phyloP scores from a whole-genome alignment of 1,284 basidiomycete species.

The Cryptococcus neoformans region DNA sequence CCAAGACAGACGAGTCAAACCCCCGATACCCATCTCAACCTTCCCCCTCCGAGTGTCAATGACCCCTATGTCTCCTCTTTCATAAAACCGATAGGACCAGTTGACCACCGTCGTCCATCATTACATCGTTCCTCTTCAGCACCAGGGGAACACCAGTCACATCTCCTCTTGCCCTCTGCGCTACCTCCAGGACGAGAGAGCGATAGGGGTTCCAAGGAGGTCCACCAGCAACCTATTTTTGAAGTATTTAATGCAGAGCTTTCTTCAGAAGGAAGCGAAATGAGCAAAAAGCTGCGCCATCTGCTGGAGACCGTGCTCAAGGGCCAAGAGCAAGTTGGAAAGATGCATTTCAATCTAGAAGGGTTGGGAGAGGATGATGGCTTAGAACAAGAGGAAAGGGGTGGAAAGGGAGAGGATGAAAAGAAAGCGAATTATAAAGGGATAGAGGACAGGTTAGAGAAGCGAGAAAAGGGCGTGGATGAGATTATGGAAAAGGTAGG shows the following conservation, averaged over 20 bases:
- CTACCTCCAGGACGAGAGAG: neutral
- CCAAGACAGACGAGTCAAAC: neutral
- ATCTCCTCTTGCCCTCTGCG: constrained; percentile 8
- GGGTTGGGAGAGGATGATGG: constrained; percentile 7
- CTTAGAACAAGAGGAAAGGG: constrained; percentile 1
- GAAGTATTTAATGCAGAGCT: constrained; percentile 34
- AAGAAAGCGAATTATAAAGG: constrained; percentile 3
- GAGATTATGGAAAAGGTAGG: constrained; percentile 17
- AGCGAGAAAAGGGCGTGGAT: constrained; percentile 30
- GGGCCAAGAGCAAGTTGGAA: constrained; percentile 31
- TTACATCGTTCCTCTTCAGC: constrained; percentile 11
- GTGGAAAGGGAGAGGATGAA: constrained; percentile 2
- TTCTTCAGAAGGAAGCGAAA: constrained; percentile 12
- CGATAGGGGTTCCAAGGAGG: neutral
- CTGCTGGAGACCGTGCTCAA: constrained; percentile 29
- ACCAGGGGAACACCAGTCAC: constrained; percentile 3
- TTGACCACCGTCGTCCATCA: constrained; percentile 1
- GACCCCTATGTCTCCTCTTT: constrained; percentile 14
- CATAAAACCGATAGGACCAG: constrained; percentile 6
- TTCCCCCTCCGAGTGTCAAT: constrained; percentile 15
- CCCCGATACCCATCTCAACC: neutral
- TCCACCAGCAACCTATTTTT: constrained; percentile 23
- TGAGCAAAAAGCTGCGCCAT: constrained; percentile 25
- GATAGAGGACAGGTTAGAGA: constrained; percentile 7
- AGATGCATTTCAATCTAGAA: constrained; percentile 32